Percentiles rank a stretch among this genome's conserved stretches.
Evolutionary conservation across 2,329 filamentous ascomycete genomes (phyloP).

Genomic region (Bipolaris cookei): DNA sequence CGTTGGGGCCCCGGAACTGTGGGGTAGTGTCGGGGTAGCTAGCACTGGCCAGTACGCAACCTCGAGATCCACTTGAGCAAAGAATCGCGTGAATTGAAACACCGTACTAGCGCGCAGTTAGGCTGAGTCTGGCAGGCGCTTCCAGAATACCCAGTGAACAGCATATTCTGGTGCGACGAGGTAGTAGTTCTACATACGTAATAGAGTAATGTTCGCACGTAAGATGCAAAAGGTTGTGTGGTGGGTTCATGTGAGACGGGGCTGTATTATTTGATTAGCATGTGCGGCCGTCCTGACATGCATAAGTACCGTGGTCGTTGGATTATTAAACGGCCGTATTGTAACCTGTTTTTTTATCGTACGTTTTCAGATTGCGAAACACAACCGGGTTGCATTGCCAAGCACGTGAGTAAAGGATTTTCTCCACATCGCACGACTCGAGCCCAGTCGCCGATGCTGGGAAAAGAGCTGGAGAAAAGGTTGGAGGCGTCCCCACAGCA

Average conservation of each 20-base stretch:
- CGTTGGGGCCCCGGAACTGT: not conserved
- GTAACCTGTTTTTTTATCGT: not conserved
- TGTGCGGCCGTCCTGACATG: not conserved
- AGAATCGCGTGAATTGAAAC: not conserved
- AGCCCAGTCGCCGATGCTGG: not conserved
- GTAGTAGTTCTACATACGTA: not conserved
- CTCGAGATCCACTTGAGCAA: not conserved
- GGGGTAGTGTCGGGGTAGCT: not conserved
- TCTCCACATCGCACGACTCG: slow-evolving; percentile 3
- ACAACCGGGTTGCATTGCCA: not conserved
- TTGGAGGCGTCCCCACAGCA: slow-evolving; percentile 12
- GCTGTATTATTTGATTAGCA: not conserved
- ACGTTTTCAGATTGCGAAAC: not conserved
- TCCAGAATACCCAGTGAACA: not conserved
- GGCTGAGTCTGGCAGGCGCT: not conserved
- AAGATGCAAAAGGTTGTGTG: not conserved
- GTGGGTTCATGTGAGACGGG: not conserved
- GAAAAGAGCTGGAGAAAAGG: slow-evolving; percentile 12
- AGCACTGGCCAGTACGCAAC: not conserved
- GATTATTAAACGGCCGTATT: not conserved
- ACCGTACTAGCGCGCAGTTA: not conserved
- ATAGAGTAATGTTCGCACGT: not conserved
- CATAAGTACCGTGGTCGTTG: not conserved
- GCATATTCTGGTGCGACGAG: not conserved
- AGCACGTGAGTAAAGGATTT: slow-evolving; percentile 5